phyloP scores from a whole-genome alignment of 257 asterid genomes.

The Thymus quinquecostatus region DNA sequence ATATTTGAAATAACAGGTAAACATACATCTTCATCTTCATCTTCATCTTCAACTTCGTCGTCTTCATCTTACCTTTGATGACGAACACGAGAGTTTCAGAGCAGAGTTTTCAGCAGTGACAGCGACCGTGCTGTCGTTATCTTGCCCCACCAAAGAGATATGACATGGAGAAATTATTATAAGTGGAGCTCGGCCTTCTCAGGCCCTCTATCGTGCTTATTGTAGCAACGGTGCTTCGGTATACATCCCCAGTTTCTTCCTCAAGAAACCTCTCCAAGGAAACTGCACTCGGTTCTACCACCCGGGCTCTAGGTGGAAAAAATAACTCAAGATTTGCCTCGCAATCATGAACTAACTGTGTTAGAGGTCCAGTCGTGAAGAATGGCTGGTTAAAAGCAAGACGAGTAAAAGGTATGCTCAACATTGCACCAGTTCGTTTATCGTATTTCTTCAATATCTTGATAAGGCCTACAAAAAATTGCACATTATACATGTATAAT shows the following conservation, averaged over 20 bases:
- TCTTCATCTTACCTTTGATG: too few species aligned
- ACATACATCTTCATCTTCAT: conserved; percentile 30
- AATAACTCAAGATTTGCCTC: conserved; percentile 81
- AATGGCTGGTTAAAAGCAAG: conserved; percentile 86
- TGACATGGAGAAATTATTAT: conserved; percentile 71
- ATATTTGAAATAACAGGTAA: conserved; percentile 27
- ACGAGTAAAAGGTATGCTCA: conserved; percentile 75
- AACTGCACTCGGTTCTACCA: conserved; percentile 49
- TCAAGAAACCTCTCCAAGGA: conserved; percentile 46
- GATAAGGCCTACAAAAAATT: conserved; percentile 56
- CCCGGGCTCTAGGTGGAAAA: conserved; percentile 76
- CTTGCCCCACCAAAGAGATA: conserved; percentile 58
- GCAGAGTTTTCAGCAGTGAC: conserved; percentile 65
- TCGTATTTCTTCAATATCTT: conserved; percentile 95
- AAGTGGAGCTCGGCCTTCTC: conserved; percentile 68
- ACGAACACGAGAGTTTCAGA: conserved; percentile 37
- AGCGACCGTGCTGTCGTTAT: conserved; percentile 48
- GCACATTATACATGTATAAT: background rate
- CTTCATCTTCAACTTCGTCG: conserved; percentile 39
- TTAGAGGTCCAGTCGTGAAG: conserved; percentile 76
- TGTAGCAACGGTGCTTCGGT: conserved; percentile 73
- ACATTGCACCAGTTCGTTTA: conserved; percentile 76
- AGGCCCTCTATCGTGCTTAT: conserved; percentile 72
- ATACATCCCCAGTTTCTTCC: conserved; percentile 65
- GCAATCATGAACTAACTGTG: conserved; percentile 73